Evolutionary conservation across 2,329 filamentous ascomycete genomes (phyloP), one percentile per base, ranked within the genome.

Genomic region (Teratosphaeria epicoccoides): DNA sequence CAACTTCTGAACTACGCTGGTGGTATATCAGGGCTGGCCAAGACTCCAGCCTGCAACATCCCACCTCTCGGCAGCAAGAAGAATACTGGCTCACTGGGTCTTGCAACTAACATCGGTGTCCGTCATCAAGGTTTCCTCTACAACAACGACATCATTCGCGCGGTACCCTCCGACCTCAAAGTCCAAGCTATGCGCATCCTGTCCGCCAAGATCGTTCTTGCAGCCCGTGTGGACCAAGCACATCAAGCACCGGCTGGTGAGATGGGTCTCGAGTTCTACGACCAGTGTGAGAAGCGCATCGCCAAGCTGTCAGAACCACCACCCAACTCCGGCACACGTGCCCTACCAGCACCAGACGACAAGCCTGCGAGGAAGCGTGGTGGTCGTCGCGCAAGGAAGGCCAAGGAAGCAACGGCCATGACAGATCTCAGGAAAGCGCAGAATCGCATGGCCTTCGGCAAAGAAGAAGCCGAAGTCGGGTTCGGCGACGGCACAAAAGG

Each of bases 351-450:
- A 0, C 93, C 93, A 0, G 93, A 97, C 65, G 93, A 98, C 70
- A 98, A 97, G 68, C 93, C 89, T 1, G 83, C 87, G 0, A 79
- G 90, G 28, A 98, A 98, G 69, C 86, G 93, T 58, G 93, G 93
- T 68, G 93, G 93, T 49, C 78, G 91, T 51, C 79, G 89, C 58
- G 93, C 90, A 11, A 78, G 93, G 52, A 95, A 95, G 70, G 91
- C 91, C 54, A 98, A 98, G 77, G 93, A 95, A 70, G 90, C 91
- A 3, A 88, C 88, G 6, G 91, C 93, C 54, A 95, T 96, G 88
- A 98, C 93, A 0, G 93, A 98, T 51, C 75, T 98, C 25, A 84
- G 90, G 58, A 96, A 97, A 69, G 89, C 89, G 4, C 93, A 97
- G 71, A 98, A 98, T 72, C 82, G 93, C 50, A 85, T 98, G 80